Conservation (phyloP, 1,284 basidiomycete species). For the Testicularia cyperi region DNA sequence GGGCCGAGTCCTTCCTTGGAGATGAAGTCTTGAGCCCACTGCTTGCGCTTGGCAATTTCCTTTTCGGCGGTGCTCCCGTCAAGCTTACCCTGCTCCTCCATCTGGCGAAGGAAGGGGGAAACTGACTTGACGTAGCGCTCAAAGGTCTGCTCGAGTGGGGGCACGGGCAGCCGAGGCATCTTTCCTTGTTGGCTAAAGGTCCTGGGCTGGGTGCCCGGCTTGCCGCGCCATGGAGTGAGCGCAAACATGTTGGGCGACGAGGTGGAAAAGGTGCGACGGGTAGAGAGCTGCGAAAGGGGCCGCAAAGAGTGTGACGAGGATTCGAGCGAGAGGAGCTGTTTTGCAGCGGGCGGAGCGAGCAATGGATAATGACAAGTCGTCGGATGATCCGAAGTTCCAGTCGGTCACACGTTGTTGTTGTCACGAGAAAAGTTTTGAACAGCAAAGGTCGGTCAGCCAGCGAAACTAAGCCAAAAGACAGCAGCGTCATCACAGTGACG, state of each 20-base stretch:
- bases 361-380: too few species aligned
- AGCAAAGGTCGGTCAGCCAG: neutral
- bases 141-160: constrained; percentile 74
- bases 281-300: neutral
- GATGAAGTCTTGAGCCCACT: constrained; percentile 74
- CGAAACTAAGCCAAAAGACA: neutral
- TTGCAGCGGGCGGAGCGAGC: too few species aligned
- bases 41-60: constrained; percentile 68
- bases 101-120: constrained; percentile 72
- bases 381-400: too few species aligned
- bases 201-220: constrained; percentile 53
- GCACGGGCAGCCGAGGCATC: constrained; percentile 78
- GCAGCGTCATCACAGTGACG: neutral
- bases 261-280: constrained; percentile 14
- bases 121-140: constrained; percentile 78
- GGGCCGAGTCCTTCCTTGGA: constrained; percentile 68
- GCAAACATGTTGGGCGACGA: constrained; percentile 58
- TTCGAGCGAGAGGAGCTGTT: neutral
- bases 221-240: constrained; percentile 54
- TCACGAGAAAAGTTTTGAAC: neutral
- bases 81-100: constrained; percentile 65
- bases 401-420: too few species aligned
- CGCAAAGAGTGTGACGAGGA: neutral
- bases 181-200: constrained; percentile 61
- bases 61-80: constrained; percentile 64